Percentiles rank a stretch among this genome's conserved stretches.
Evolutionary conservation across 768 basidiomycete species (phyloP).

Genomic region (Lactarius sanguifluus): DNA sequence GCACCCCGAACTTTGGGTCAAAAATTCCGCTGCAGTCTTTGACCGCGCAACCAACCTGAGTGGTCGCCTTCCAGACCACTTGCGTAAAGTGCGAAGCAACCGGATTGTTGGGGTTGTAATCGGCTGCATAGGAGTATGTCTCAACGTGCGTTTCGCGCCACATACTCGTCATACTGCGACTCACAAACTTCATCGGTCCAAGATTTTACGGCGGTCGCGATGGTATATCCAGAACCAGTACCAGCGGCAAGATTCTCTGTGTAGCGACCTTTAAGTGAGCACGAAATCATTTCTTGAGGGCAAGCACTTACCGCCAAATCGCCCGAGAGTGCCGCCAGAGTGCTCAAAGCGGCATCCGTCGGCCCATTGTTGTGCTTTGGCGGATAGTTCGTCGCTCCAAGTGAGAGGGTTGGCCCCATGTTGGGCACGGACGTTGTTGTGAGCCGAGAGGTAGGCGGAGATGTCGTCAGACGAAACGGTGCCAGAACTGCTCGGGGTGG

Average conservation of each 20-base stretch:
- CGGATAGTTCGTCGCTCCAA: slow-evolving; percentile 61
- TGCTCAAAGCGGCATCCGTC: slow-evolving; percentile 67
- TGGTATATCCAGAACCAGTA: slow-evolving; percentile 52
- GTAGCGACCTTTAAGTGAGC: neutral
- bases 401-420: slow-evolving; percentile 64
- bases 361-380: slow-evolving; percentile 70
- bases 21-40: slow-evolving; percentile 54
- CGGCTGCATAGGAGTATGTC: slow-evolving; percentile 37
- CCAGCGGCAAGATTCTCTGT: slow-evolving; percentile 78
- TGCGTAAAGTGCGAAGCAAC: slow-evolving; percentile 69
- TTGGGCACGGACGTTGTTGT: slow-evolving; percentile 60
- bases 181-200: slow-evolving; percentile 71
- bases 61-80: slow-evolving; percentile 70
- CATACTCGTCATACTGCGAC: slow-evolving; percentile 33
- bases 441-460: slow-evolving; percentile 52
- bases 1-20: slow-evolving; percentile 51
- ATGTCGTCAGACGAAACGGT: slow-evolving; percentile 46
- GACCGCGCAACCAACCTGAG: slow-evolving; percentile 63
- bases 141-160: slow-evolving; percentile 5
- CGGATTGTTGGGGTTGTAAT: slow-evolving; percentile 59
- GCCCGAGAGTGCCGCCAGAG: slow-evolving; percentile 62
- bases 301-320: slow-evolving; percentile 52
- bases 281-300: neutral
- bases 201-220: slow-evolving; percentile 49
- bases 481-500: slow-evolving; percentile 8